Evolutionary conservation across 2,329 filamentous ascomycete genomes (phyloP).

Genomic region (Trichothecium roseum): DNA sequence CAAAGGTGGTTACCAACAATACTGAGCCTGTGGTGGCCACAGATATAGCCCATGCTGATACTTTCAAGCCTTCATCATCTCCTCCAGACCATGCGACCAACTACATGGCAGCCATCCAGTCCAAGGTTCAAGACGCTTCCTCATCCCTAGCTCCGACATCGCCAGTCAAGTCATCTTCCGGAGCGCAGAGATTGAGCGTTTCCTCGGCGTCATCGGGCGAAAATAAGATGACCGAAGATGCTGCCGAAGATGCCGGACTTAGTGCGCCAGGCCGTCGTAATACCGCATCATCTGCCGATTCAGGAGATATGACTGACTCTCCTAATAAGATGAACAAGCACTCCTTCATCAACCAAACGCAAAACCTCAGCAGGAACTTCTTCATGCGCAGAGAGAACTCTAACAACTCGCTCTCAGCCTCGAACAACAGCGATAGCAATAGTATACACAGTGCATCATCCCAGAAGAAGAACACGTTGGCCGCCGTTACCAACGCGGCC

Average conservation of each 20-base stretch:
- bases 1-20: slow-evolving; percentile 29
- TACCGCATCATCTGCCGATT: slow-evolving; percentile 26
- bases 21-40: slow-evolving; percentile 57
- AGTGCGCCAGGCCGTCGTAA: slow-evolving; percentile 20
- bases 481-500: slow-evolving; percentile 45
- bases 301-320: slow-evolving; percentile 6
- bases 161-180: slow-evolving; percentile 23
- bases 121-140: slow-evolving; percentile 45
- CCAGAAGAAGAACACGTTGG: slow-evolving; percentile 38
- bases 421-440: slow-evolving; percentile 12
- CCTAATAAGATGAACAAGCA: slow-evolving; percentile 11
- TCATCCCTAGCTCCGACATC: slow-evolving; percentile 32
- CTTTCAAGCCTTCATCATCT: slow-evolving; percentile 45
- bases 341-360: slow-evolving; percentile 29
- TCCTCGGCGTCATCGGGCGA: slow-evolving; percentile 40
- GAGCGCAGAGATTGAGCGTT: slow-evolving; percentile 30
- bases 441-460: slow-evolving; percentile 18
- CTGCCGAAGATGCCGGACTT: slow-evolving; percentile 14
- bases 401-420: slow-evolving; percentile 21
- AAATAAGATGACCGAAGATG: slow-evolving; percentile 25
- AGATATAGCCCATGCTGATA: slow-evolving; percentile 56
- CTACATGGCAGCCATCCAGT: slow-evolving; percentile 60
- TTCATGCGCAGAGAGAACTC: slow-evolving; percentile 29
- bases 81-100: slow-evolving; percentile 50
- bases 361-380: slow-evolving; percentile 26